Evolutionary conservation across 202 grass and related monocot species (phyloP).

Genomic region (Brachypodium distachyon): DNA sequence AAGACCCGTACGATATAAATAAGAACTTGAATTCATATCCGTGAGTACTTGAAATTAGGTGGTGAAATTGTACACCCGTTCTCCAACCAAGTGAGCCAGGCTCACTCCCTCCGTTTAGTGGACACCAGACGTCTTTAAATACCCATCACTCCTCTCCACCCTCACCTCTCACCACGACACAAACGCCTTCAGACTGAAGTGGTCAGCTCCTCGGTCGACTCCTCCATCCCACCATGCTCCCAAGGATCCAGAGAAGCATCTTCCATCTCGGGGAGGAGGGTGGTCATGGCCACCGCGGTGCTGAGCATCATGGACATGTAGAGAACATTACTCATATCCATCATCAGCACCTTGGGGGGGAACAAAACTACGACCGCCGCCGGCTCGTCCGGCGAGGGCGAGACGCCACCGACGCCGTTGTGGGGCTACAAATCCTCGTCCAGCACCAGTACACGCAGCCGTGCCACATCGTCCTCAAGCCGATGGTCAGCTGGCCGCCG

Average conservation of each 20-base stretch:
- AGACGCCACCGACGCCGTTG: background rate
- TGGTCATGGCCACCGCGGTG: background rate
- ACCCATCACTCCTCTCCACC: conserved; percentile 12
- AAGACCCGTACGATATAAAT: no score
- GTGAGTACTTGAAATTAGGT: no score
- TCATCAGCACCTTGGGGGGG: background rate
- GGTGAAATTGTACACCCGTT: no score
- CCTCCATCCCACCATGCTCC: conserved; percentile 33
- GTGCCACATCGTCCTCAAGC: conserved; percentile 19
- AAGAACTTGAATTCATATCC: no score
- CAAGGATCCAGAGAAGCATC: conserved; percentile 42
- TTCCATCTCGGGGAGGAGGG: conserved; percentile 49
- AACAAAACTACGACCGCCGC: background rate
- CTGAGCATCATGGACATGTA: background rate
- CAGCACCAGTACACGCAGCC: background rate
- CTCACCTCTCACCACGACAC: conserved; percentile 1
- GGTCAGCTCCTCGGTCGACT: background rate
- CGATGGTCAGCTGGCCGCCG: background rate
- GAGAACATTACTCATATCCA: background rate
- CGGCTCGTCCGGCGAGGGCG: background rate
- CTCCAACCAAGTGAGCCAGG: no score
- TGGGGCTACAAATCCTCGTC: conserved; percentile 44
- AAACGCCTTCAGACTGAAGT: background rate
- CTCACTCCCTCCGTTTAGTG: background rate
- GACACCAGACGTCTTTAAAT: conserved; percentile 35